Conservation (phyloP, 495 filamentous ascomycete species). For the Neurospora sp. region DNA sequence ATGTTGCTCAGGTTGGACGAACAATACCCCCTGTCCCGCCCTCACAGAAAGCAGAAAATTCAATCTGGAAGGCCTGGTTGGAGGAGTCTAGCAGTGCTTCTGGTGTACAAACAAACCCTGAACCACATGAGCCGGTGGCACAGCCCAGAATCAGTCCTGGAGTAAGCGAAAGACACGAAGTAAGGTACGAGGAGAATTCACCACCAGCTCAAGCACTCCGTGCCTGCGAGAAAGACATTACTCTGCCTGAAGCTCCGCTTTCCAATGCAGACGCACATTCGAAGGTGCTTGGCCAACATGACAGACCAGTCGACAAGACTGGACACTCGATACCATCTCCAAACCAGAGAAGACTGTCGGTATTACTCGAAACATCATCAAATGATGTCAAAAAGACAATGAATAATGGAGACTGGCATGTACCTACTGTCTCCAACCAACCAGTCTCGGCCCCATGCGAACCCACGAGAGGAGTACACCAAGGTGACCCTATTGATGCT, state of each 20-base stretch:
- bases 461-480: background rate
- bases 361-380: background rate
- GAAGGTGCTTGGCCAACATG: background rate
- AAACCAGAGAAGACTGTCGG: background rate
- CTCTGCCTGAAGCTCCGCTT: background rate
- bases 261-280: background rate
- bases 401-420: background rate
- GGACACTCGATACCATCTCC: background rate
- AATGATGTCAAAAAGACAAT: background rate
- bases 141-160: conserved; percentile 15
- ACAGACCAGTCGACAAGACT: background rate
- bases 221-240: background rate
- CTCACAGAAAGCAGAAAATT: conserved; percentile 14
- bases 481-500: conserved; percentile 14
- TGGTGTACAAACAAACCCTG: background rate
- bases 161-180: conserved; percentile 9
- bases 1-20: conserved; percentile 14
- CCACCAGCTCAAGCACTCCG: background rate
- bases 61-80: conserved; percentile 14
- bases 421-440: background rate
- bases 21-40: conserved; percentile 5
- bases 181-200: background rate
- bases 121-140: background rate
- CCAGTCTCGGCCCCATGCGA: background rate
- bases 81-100: conserved; percentile 3